Evolutionary conservation across 1,284 basidiomycete genomes (phyloP).

Genomic region (Hemileia vastatrix): DNA sequence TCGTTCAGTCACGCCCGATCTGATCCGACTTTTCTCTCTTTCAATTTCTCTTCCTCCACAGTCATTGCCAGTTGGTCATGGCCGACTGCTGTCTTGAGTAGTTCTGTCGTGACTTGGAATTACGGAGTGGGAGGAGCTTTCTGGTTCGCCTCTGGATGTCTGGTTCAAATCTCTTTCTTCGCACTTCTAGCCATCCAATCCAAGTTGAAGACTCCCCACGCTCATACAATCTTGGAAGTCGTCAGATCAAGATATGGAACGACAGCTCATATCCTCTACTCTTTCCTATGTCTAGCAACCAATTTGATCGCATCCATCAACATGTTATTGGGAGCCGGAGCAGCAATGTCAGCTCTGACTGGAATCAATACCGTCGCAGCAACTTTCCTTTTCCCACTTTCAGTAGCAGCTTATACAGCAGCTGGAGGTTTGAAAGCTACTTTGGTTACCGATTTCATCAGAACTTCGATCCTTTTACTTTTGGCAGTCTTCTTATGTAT

Average conservation of each 20-base stretch:
- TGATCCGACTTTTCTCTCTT: not conserved
- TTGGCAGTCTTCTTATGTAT: constrained; percentile 33
- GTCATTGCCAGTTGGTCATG: no score
- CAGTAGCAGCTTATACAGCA: constrained; percentile 35
- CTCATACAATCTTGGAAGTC: constrained; percentile 38
- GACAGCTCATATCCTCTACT: constrained; percentile 34
- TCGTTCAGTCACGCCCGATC: not conserved
- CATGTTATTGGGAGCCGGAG: constrained; percentile 37
- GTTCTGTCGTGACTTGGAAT: no score
- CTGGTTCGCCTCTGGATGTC: no score
- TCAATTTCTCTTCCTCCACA: no score
- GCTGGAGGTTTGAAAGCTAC: constrained; percentile 31
- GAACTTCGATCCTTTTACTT: constrained; percentile 32
- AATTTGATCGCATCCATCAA: constrained; percentile 37
- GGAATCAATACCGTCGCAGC: constrained; percentile 36
- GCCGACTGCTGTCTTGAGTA: no score
- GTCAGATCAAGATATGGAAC: constrained; percentile 35
- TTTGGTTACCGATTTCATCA: not conserved
- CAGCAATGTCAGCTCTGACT: constrained; percentile 34
- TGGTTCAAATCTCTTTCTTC: no score
- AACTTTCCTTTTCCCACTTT: constrained; percentile 35
- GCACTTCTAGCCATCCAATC: constrained; percentile 25
- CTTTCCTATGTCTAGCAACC: constrained; percentile 36
- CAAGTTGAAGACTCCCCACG: constrained; percentile 33
- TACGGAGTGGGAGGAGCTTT: no score